Conservation (phyloP, 1,284 basidiomycete species). For the Gomphus bonarii region DNA sequence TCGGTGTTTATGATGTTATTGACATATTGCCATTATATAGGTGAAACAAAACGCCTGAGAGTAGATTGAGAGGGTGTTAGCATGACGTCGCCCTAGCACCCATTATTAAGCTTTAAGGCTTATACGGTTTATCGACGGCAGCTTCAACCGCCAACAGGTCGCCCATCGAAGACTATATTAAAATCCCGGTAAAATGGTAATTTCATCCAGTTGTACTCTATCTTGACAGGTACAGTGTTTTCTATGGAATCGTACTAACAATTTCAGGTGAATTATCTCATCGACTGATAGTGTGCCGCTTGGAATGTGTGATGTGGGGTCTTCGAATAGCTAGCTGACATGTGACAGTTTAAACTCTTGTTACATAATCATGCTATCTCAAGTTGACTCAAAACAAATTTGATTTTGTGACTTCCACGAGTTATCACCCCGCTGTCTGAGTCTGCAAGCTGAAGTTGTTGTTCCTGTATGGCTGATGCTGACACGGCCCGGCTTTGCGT, state of each 20-base stretch:
- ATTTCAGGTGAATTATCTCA: conserved; percentile 1
- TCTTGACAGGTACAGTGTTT: background rate
- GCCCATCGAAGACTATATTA: too few species aligned
- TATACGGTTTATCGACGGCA: background rate
- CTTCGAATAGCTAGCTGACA: too few species aligned
- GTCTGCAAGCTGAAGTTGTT: background rate
- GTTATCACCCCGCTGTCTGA: background rate
- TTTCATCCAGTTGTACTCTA: background rate
- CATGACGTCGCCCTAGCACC: background rate
- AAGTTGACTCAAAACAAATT: background rate
- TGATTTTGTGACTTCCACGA: background rate
- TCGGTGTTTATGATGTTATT: background rate
- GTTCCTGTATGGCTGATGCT: conserved; percentile 53
- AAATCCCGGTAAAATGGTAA: background rate
- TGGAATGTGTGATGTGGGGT: too few species aligned
- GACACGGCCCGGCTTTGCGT: conserved; percentile 63
- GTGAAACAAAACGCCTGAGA: conserved; percentile 7
- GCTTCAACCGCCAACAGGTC: background rate
- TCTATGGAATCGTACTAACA: background rate
- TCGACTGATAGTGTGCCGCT: background rate
- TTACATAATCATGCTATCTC: background rate
- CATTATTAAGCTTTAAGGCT: background rate
- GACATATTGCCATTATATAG: background rate
- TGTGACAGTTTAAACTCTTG: background rate
- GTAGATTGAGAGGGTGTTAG: background rate